Percentiles rank a stretch among this genome's conserved stretches.
phyloP scores from a whole-genome alignment of 768 basidiomycete genomes.

The Mycena maculata region DNA sequence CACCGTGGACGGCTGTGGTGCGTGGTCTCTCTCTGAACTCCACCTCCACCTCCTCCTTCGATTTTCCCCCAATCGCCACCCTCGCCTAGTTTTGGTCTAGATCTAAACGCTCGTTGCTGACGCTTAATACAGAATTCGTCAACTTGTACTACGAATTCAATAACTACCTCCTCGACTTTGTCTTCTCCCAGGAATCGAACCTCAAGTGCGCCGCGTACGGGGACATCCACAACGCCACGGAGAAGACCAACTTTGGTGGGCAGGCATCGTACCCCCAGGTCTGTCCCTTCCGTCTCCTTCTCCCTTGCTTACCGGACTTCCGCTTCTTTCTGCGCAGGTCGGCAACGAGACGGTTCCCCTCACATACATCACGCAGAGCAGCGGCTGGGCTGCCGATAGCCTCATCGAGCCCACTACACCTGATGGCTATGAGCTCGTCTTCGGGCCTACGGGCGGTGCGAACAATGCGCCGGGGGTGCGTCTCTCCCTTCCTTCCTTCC shows the following conservation, averaged over 20 bases:
- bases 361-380: slow-evolving; percentile 58
- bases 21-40: slow-evolving; percentile 30
- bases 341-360: slow-evolving; percentile 34
- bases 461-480: slow-evolving; percentile 59
- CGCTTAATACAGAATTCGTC: slow-evolving; percentile 51
- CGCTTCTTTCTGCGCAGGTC: slow-evolving; percentile 29
- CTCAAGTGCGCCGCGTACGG: slow-evolving; percentile 61
- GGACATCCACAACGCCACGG: slow-evolving; percentile 54
- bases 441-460: slow-evolving; percentile 58
- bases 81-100: not conserved
- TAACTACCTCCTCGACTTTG: slow-evolving; percentile 54
- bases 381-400: slow-evolving; percentile 51
- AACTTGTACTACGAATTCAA: slow-evolving; percentile 64
- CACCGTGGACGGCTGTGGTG: slow-evolving; percentile 54
- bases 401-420: slow-evolving; percentile 54
- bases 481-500: slow-evolving; percentile 13
- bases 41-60: slow-evolving; percentile 1
- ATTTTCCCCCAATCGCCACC: not conserved
- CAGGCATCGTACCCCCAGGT: slow-evolving; percentile 51
- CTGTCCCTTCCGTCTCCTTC: not conserved
- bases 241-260: slow-evolving; percentile 60
- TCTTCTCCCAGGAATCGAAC: slow-evolving; percentile 53
- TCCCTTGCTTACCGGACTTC: slow-evolving; percentile 33
- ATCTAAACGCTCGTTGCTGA: not conserved
- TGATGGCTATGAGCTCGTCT: slow-evolving; percentile 58